Conservation (phyloP, 2,329 filamentous ascomycete genomes). For the Hymenoscyphus fructigenus region DNA sequence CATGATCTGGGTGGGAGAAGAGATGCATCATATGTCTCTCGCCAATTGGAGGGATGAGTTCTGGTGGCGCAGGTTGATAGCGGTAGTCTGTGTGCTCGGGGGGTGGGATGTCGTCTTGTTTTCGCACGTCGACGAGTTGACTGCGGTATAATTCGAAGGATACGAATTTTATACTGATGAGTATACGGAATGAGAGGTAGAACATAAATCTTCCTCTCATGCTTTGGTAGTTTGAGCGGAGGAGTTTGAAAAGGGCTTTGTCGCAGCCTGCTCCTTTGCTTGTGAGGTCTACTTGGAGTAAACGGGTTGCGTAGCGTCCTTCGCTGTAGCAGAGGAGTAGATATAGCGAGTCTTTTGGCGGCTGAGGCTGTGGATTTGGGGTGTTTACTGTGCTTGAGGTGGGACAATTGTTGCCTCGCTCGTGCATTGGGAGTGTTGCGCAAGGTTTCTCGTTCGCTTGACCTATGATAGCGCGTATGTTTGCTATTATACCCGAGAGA, state of each 20-base stretch:
- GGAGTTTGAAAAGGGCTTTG: conserved; percentile 20
- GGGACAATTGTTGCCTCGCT: neutral
- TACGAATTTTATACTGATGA: conserved; percentile 27
- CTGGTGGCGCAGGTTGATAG: conserved; percentile 23
- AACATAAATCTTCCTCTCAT: conserved; percentile 15
- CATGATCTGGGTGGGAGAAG: conserved; percentile 21
- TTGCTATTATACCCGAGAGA: neutral
- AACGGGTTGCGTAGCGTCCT: conserved; percentile 21
- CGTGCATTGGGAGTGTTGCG: neutral
- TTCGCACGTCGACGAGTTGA: conserved; percentile 24
- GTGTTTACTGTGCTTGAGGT: neutral
- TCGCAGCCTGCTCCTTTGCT: conserved; percentile 16
- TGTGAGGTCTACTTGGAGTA: conserved; percentile 23
- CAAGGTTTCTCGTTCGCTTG: neutral
- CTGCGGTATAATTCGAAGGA: conserved; percentile 23
- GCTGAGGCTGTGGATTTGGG: neutral
- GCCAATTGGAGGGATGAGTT: conserved; percentile 24
- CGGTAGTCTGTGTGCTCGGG: conserved; percentile 19
- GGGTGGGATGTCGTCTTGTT: conserved; percentile 25
- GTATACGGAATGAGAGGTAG: conserved; percentile 17
- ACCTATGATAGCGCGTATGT: neutral
- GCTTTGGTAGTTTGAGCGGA: conserved; percentile 15
- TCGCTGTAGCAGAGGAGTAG: conserved; percentile 24
- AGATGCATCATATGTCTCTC: conserved; percentile 25
- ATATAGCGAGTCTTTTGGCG: conserved; percentile 13